A percentile compares a stretch with the other conserved stretches of the same genome.
Conservation (phyloP, 1,284 basidiomycete species). For the Puccinia novopanici region DNA sequence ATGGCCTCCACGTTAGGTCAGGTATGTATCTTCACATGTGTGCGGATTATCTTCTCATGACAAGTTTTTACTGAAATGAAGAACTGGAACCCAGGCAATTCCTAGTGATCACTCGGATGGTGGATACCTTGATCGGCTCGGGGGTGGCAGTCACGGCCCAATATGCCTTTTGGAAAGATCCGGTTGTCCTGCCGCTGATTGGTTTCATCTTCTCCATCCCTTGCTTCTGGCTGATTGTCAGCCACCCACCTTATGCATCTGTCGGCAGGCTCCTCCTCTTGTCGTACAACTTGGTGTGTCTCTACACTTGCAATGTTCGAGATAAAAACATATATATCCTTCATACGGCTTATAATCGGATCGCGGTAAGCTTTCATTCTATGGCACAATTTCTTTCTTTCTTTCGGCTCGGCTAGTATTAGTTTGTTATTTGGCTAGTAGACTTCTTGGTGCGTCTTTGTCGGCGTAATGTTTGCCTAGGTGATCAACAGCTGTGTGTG, state of each 20-base stretch:
- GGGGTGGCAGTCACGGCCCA: slow-evolving; percentile 24
- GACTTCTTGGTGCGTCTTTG: slow-evolving; percentile 37
- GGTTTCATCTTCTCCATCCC: slow-evolving; percentile 37
- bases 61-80: not conserved
- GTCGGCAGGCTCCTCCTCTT: slow-evolving; percentile 83
- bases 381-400: not conserved
- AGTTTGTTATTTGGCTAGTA: not conserved
- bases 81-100: slow-evolving; percentile 20
- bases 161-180: slow-evolving; percentile 37
- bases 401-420: not conserved
- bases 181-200: slow-evolving; percentile 23
- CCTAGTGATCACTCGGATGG: slow-evolving; percentile 24
- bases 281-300: slow-evolving; percentile 82
- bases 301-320: slow-evolving; percentile 68
- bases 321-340: slow-evolving; percentile 35
- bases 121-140: slow-evolving; percentile 35
- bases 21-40: slow-evolving; percentile 10
- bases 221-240: slow-evolving; percentile 43
- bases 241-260: slow-evolving; percentile 65
- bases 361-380: slow-evolving; percentile 16
- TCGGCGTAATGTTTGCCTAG: slow-evolving; percentile 43
- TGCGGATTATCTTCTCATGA: not conserved
- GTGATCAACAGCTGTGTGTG: slow-evolving; percentile 47
- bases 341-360: slow-evolving; percentile 32
- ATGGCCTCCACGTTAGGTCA: slow-evolving; percentile 47